Evolutionary conservation across 139 green algal species (phyloP).

Genomic region (Edaphochlamys debaryana): DNA sequence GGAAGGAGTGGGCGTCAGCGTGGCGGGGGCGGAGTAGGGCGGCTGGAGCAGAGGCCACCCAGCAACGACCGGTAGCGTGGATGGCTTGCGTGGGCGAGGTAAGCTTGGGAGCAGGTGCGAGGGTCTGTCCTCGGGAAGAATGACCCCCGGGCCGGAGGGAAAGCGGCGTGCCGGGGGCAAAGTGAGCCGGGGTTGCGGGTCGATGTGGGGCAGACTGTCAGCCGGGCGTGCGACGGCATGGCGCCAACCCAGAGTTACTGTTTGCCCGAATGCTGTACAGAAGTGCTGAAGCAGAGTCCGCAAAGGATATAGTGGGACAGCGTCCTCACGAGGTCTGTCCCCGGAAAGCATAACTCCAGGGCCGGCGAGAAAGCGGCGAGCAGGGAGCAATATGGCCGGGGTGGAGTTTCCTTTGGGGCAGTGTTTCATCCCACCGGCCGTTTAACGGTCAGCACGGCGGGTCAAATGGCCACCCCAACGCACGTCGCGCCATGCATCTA

Average conservation of each 20-base stretch:
- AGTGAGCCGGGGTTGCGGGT: slow-evolving; percentile 8
- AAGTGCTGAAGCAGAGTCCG: no score
- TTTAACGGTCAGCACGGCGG: not conserved
- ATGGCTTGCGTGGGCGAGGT: no score
- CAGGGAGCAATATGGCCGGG: not conserved
- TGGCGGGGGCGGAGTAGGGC: no score
- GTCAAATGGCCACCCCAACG: slow-evolving; percentile 17
- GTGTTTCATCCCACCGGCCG: slow-evolving; percentile 44
- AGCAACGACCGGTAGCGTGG: no score
- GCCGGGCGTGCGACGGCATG: not conserved
- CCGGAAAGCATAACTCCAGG: not conserved
- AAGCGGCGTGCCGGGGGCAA: not conserved
- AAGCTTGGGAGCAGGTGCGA: no score
- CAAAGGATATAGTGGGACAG: not conserved
- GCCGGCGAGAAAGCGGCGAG: not conserved
- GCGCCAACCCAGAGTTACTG: slow-evolving; percentile 10
- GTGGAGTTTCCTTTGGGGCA: slow-evolving; percentile 9
- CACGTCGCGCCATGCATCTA: no score
- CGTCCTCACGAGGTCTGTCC: not conserved
- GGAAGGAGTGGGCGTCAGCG: not conserved
- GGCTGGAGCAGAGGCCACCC: no score
- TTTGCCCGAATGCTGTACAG: no score
- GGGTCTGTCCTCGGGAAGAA: slow-evolving; percentile 27
- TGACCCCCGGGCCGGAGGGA: slow-evolving; percentile 11
- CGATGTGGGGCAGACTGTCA: slow-evolving; percentile 16